These are phyloP conservation scores for Porphyra umbilicalis DNA, from an alignment of 31 red algal genomes.

Conservation along the genomic window DNA sequence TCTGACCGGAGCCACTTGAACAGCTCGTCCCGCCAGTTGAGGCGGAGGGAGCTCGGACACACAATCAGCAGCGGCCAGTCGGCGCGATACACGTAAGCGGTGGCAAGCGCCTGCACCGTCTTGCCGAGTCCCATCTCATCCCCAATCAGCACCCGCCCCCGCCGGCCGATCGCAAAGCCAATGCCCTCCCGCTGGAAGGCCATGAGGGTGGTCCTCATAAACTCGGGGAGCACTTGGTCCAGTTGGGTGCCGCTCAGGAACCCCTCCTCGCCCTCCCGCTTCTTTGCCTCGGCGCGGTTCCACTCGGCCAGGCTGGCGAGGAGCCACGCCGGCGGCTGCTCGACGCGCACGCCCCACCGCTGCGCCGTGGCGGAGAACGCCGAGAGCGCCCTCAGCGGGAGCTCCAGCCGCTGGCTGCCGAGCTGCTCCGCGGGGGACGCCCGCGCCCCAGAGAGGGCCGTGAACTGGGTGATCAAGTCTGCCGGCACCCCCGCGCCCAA, in stretches of 20 bases:
- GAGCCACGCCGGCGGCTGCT: constrained; percentile 11
- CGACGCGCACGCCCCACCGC: neutral
- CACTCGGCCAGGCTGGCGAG: constrained; percentile 4
- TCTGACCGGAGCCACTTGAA: constrained; percentile 32
- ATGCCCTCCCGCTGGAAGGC: constrained; percentile 80
- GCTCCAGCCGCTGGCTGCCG: constrained; percentile 17
- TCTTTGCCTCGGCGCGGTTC: constrained; percentile 10
- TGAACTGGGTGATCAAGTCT: neutral
- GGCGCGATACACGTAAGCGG: constrained; percentile 24
- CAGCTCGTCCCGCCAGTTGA: constrained; percentile 68
- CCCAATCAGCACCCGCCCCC: constrained; percentile 67
- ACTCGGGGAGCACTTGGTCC: constrained; percentile 26
- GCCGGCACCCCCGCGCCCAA: neutral
- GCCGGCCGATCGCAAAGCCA: constrained; percentile 49
- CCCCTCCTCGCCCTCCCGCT: constrained; percentile 10
- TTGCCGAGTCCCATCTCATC: constrained; percentile 99
- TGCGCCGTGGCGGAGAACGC: constrained; percentile 10
- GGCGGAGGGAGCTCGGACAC: constrained; percentile 68
- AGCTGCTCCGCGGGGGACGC: constrained; percentile 4
- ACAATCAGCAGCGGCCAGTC: constrained; percentile 89
- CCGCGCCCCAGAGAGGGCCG: neutral
- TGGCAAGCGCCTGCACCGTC: constrained; percentile 83
- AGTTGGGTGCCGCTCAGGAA: constrained; percentile 9
- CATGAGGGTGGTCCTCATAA: constrained; percentile 54
- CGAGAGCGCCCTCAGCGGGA: constrained; percentile 18